Base-by-base conservation (phyloP, 1,139 yeast species). In the Kodamaea alishanica region DNA sequence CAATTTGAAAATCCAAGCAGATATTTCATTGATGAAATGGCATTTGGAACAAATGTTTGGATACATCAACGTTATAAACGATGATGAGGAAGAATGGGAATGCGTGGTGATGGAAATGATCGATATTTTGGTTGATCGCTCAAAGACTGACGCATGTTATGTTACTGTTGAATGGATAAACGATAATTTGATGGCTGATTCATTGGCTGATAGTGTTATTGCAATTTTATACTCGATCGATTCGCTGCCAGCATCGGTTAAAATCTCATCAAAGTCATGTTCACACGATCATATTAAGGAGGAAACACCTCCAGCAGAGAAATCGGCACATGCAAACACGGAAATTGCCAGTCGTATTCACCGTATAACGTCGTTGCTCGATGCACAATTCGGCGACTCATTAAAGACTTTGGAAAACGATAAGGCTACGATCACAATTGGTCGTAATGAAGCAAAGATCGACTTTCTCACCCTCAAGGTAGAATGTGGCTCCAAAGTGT, bases 21-120 rank as follows among this genome's bases (percentile, higher is more conserved):
- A 85, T 35, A 76, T 86, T 25, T 84, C 86, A 33, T 70, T 92
- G 43, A 77, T 94, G 44, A 75, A 78, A 47, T 92, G 95, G 88
- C 97, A 92, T 58, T 73, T 92, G 45, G 81, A 85, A 45, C 97
- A 90, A 57, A 92, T 94, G 98, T 92, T 92, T 72, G 97, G 97
- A 1, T 79, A 75, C 52, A 76, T 89, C 9, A 80, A 82, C 30
- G 74, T 86, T 1, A 45, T 83, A n/a, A 70, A 69, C 40, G 88
- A 82, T 50, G 79, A 78, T 38, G 77, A 73, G 5, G 78, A 71
- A n/a, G 72, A 67, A 41, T 71, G 76, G 76, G 76, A 69, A 50
- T 70, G 75, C 51, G 58, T 67, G 7, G 63, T 71, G 27, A 71
- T 71, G 76, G 75, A 71, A 37, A 58, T 61, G 61, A 66, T 71